Evolutionary conservation across 1,139 yeast genomes (phyloP), one percentile per base, ranked within the genome.

Genomic region (Magnusiomyces starmeri): DNA sequence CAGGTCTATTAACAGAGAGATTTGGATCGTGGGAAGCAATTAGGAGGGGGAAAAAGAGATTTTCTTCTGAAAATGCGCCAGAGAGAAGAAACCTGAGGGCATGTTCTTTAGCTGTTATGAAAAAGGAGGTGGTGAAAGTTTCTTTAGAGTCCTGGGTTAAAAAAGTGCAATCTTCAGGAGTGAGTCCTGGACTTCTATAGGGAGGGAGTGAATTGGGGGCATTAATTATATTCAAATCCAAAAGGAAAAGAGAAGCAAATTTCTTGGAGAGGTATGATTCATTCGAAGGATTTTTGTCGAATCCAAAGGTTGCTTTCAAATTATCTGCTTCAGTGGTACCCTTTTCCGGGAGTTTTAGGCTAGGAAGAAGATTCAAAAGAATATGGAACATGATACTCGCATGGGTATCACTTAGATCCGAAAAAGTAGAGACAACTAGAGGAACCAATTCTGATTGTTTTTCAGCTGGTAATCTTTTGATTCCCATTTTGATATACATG

Each of bases 141-240:
- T 81, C 78, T 14, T 90, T 88, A 4, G 94, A 87, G 56, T 79
- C 79, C 51, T 75, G 75, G 0, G 87, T 82, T 60, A 87, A 78
- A 61, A 81, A 85, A 0, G 77, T 65, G 32, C 76, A 74, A 52
- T 84, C 87, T 0, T 66, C 65, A 0, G 73, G 64, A 24, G 81
- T 73, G 53, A 88, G 68, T 0, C 96, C 95, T 0, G 92, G 86
- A 50, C 79, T 73, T 50, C 76, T 34, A 18, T 39, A 49, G n/a
- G 52, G 52, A 7, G 53, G 45, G 26, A 7, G 16, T n/a, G 42
- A 20, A 16, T 48, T 42, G 9, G 46, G 41, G 22, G 39, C 43
- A 12, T 43, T 39, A 26, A 56, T 16, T 9, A 37, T 21, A 3
- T 56, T 27, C 21, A 60, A 82, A 46, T 70, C 71, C 43, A 86